Conservation (phyloP, 352 stramenopile genomes). For the Pythium grandisporangium region DNA sequence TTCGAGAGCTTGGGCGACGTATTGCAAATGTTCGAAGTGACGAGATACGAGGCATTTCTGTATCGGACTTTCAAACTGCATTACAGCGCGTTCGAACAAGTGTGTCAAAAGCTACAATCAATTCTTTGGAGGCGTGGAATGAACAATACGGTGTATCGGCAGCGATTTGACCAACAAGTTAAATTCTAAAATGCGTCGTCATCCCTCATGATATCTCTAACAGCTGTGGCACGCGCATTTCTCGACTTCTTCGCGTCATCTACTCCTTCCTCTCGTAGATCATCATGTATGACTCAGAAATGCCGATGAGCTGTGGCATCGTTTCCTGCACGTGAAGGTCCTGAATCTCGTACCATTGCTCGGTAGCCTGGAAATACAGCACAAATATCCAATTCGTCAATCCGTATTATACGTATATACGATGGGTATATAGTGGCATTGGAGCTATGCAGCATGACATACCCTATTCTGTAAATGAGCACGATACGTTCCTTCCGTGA, state of each 20-base stretch:
- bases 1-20: conserved; percentile 66
- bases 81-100: conserved; percentile 56
- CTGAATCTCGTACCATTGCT: conserved; percentile 99
- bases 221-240: too few species aligned
- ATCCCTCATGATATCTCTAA: too few species aligned
- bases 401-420: too few species aligned
- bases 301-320: conserved; percentile 96
- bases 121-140: conserved; percentile 50
- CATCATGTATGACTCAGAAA: conserved; percentile 93
- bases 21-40: conserved; percentile 46
- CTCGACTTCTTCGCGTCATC: too few species aligned
- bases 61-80: conserved; percentile 44
- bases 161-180: too few species aligned
- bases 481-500: conserved; percentile 95
- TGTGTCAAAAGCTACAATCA: conserved; percentile 49
- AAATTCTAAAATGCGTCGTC: too few species aligned
- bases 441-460: conserved; percentile 12
- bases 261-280: conserved; percentile 82
- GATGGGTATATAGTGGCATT: too few species aligned
- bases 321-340: conserved; percentile 97
- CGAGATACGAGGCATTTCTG: conserved; percentile 53
- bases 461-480: conserved; percentile 94
- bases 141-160: conserved; percentile 13
- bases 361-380: conserved; percentile 60
- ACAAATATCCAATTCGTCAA: too few species aligned